Percentiles rank a stretch among this genome's conserved stretches.
phyloP scores from a whole-genome alignment of 1,139 yeast genomes.

The Scheffersomyces titani region DNA sequence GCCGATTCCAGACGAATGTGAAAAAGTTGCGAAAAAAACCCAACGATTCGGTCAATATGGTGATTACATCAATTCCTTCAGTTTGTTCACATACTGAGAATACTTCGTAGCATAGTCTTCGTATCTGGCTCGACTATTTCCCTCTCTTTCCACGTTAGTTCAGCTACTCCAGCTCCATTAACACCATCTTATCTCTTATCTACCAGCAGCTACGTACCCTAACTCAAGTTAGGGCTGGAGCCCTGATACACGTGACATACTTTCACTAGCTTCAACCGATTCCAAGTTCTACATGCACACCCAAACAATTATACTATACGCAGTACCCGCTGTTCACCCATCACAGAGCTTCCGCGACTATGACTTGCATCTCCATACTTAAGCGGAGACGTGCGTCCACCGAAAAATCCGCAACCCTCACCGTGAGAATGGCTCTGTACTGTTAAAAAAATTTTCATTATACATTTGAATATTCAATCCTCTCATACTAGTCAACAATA shows the following conservation, averaged over 20 bases:
- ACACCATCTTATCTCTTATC: background rate
- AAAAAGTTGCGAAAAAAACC: background rate
- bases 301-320: background rate
- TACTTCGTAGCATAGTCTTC: background rate
- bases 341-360: background rate
- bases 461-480: slow-evolving; percentile 4
- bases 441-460: slow-evolving; percentile 15
- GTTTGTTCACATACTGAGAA: background rate
- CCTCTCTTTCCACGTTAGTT: background rate
- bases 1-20: background rate
- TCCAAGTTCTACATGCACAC: background rate
- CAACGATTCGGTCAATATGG: too few relatives aligned
- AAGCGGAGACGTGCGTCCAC: background rate
- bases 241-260: slow-evolving; percentile 7
- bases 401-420: background rate
- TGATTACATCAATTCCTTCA: background rate
- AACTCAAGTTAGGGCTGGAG: slow-evolving; percentile 8
- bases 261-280: too few relatives aligned
- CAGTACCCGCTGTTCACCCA: background rate
- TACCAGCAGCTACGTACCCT: background rate
- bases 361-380: background rate
- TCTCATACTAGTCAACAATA: slow-evolving; percentile 14
- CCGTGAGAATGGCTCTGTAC: background rate
- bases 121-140: background rate
- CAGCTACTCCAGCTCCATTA: background rate